Base-by-base conservation (phyloP, 345 rosid species). In the Crucihimalaya himalaica region DNA sequence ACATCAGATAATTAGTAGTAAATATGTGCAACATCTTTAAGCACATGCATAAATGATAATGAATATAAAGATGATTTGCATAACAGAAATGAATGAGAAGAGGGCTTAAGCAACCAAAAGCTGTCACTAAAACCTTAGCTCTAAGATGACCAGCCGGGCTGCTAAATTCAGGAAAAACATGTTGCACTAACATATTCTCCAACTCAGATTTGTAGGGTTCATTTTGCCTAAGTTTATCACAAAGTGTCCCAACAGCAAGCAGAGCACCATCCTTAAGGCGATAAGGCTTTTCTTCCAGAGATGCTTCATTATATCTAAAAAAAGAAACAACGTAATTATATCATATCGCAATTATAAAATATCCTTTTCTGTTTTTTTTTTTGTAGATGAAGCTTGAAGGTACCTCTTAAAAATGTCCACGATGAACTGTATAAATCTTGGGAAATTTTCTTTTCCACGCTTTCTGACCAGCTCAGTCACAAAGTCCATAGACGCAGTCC, bases 401-500 rank as follows among this genome's bases (percentile, higher is more conserved):
- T 77, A 92, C 97, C 92, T 83, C 72, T 86, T 88, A 65, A 89
- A 92, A 68, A 92, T 88, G 71, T 75, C 92, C 56, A 89, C 94
- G 31, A 88, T 84, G 77, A 88, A 92, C 66, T 82, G 90, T 66
- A 96, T 81, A 58, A 96, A 92, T 81, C 81, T 96, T 23, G 83
- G 93, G 77, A 96, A 91, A 71, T 92, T 92, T 50, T 90, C 96
- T 76, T 96, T 90, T 65, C 89, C 95, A 71, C 98, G 97, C 83
- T 90, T 96, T 68, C 98, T 85, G 76, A 96, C 90, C 77, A 96
- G 82, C 84, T 96, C 99, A 65, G 92, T 89, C 63, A 92, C 99
- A 80, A 96, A 96, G 81, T 96, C 99, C 98, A 90, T 92, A 54
- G 99, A 82, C 55, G 99, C 98, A 16, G 99, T 92, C 77, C 99